Percentiles rank a stretch among this genome's conserved stretches.
phyloP scores from a whole-genome alignment of 306 rosid species.

The Cucumis sativus region DNA sequence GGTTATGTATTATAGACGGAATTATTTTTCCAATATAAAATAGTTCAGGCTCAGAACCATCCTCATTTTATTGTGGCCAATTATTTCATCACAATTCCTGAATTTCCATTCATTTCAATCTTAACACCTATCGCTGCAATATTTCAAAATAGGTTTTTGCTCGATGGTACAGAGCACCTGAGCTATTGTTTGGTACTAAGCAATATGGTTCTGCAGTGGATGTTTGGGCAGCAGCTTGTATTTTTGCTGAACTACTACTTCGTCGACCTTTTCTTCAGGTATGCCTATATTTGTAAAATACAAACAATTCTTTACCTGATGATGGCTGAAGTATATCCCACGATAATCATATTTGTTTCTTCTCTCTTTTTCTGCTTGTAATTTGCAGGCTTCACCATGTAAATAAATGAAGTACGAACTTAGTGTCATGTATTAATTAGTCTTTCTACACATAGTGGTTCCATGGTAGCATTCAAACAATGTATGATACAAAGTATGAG shows the following conservation, averaged over 20 bases:
- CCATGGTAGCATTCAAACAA: neutral
- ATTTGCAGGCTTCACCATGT: neutral
- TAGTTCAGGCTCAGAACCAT: neutral
- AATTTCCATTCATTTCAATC: neutral
- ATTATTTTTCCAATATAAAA: neutral
- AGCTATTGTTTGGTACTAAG: conserved; percentile 83
- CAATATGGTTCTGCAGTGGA: conserved; percentile 93
- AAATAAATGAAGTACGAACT: neutral
- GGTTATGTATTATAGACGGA: neutral
- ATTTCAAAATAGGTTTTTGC: conserved; percentile 63
- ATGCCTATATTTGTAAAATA: neutral
- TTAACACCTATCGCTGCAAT: conserved; percentile 1
- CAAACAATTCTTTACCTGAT: no score
- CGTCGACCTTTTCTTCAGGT: conserved; percentile 96
- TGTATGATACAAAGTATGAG: neutral
- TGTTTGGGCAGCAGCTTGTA: conserved; percentile 99
- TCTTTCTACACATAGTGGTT: neutral
- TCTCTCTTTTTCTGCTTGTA: neutral
- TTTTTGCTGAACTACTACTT: conserved; percentile 83
- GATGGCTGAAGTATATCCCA: neutral
- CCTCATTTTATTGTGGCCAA: neutral
- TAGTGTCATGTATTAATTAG: neutral
- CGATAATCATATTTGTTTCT: neutral
- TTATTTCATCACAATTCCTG: neutral
- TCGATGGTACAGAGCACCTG: conserved; percentile 99